A percentile compares a stretch with the other conserved stretches of the same genome.
Conservation (phyloP, 2,329 filamentous ascomycete species). For the Colletotrichum gigasporum region DNA sequence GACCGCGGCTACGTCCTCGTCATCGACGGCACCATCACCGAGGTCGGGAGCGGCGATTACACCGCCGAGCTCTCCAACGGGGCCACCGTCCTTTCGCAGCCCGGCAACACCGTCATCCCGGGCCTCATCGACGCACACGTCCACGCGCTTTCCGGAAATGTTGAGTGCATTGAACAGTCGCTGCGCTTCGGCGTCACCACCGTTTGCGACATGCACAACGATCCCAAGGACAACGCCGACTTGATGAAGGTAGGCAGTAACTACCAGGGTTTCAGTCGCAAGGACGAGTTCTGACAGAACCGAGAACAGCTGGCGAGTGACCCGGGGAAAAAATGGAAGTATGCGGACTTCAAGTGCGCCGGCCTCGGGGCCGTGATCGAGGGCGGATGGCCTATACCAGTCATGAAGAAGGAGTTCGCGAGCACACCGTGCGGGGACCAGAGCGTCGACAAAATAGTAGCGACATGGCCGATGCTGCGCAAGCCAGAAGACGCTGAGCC, state of each 20-base stretch:
- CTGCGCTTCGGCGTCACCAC: conserved; percentile 61
- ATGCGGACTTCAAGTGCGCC: conserved; percentile 58
- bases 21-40: conserved; percentile 49
- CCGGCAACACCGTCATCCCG: conserved; percentile 56
- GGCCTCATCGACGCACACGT: conserved; percentile 62
- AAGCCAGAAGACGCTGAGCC: conserved; percentile 49
- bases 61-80: conserved; percentile 29
- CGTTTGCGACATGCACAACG: conserved; percentile 59
- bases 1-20: conserved; percentile 51
- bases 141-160: conserved; percentile 51
- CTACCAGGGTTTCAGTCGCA: neutral
- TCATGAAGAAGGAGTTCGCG: conserved; percentile 30
- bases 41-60: conserved; percentile 28
- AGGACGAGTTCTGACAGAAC: neutral
- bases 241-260: conserved; percentile 34
- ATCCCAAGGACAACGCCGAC: conserved; percentile 42
- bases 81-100: conserved; percentile 47
- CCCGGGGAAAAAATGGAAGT: conserved; percentile 35
- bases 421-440: neutral
- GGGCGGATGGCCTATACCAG: conserved; percentile 56
- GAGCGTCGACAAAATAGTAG: conserved; percentile 35
- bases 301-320: conserved; percentile 26
- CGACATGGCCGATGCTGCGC: conserved; percentile 53
- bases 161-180: conserved; percentile 47
- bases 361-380: conserved; percentile 59